A percentile compares a stretch with the other conserved stretches of the same genome.
Evolutionary conservation across 768 basidiomycete species (phyloP).

Genomic region (Jaapia argillacea): DNA sequence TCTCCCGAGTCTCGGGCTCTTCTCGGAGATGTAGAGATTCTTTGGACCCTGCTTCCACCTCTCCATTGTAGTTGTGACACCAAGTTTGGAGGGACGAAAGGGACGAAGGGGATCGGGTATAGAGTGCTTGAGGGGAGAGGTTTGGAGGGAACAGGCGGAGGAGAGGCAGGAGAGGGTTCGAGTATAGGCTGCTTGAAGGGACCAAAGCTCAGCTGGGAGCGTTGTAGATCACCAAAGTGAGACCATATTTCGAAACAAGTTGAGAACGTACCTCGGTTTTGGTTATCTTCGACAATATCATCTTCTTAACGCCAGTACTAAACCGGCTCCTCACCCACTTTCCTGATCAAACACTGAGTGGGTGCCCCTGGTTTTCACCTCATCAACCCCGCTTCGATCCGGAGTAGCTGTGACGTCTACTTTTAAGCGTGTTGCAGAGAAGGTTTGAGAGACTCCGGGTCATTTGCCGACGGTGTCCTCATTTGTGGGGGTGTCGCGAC

Average conservation of each 20-base stretch:
- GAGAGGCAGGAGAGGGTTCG: too few species aligned
- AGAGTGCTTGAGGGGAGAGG: too few species aligned
- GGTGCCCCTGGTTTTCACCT: conserved; percentile 5
- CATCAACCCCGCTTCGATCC: neutral
- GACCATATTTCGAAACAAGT: neutral
- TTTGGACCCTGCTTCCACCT: conserved; percentile 17
- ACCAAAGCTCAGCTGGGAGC: neutral
- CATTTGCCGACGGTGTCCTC: conserved; percentile 30
- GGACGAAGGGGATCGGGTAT: too few species aligned
- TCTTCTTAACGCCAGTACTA: conserved; percentile 8
- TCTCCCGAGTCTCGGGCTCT: conserved; percentile 15
- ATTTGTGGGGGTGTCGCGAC: conserved; percentile 20
- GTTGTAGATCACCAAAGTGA: neutral
- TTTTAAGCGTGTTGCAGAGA: conserved; percentile 17
- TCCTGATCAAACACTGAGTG: neutral
- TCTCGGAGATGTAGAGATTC: conserved; percentile 18
- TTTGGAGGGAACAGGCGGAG: too few species aligned
- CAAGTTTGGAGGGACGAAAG: neutral
- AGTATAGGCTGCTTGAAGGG: neutral
- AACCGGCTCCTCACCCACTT: conserved; percentile 7
- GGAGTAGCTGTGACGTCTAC: conserved; percentile 5
- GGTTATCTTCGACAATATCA: conserved; percentile 23
- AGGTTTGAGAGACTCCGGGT: conserved; percentile 21
- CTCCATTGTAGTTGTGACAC: neutral
- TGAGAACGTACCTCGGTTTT: conserved; percentile 32